A percentile compares a stretch with the other conserved stretches of the same genome.
These are phyloP conservation scores for Prunus armeniaca DNA, from an alignment of 306 rosid genomes.

Conservation along the genomic window DNA sequence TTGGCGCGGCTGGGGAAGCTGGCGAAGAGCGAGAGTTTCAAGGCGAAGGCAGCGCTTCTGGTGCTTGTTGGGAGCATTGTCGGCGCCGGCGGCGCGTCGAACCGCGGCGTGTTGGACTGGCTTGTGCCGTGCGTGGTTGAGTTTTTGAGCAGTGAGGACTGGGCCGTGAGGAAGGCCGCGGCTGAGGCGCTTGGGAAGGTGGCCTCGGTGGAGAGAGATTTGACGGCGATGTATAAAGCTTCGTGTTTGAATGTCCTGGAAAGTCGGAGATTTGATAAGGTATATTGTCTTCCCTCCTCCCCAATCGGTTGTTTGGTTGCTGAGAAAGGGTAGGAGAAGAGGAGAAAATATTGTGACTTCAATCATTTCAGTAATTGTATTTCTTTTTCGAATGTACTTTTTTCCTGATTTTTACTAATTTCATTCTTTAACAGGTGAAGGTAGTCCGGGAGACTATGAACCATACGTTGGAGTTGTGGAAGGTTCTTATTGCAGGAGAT, in stretches of 20 bases:
- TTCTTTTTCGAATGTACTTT: neutral
- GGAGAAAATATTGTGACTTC: neutral
- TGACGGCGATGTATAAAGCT: slow-evolving; percentile 53
- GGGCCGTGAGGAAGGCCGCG: slow-evolving; percentile 91
- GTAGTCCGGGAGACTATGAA: slow-evolving; percentile 90
- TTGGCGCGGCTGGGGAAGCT: slow-evolving; percentile 75
- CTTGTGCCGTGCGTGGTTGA: slow-evolving; percentile 70
- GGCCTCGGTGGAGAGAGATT: slow-evolving; percentile 58
- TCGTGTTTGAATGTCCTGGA: slow-evolving; percentile 72
- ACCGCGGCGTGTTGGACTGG: slow-evolving; percentile 66
- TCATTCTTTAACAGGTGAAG: slow-evolving; percentile 60
- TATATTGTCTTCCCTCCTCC: slow-evolving; percentile 11
- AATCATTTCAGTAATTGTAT: neutral
- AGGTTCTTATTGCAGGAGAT: slow-evolving; percentile 47
- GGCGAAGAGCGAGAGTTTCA: slow-evolving; percentile 68
- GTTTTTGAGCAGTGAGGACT: slow-evolving; percentile 72
- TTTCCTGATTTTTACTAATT: neutral
- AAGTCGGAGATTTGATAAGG: slow-evolving; percentile 92
- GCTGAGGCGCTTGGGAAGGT: slow-evolving; percentile 80
- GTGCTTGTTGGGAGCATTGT: slow-evolving; percentile 69
- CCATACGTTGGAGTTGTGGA: slow-evolving; percentile 74
- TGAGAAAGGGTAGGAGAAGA: slow-evolving; percentile 4
- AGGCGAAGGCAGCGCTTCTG: slow-evolving; percentile 74
- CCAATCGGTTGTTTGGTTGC: slow-evolving; percentile 7
- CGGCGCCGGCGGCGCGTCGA: slow-evolving; percentile 74